Conservation (phyloP, 768 basidiomycete genomes). For the Phylloporus arenicola region DNA sequence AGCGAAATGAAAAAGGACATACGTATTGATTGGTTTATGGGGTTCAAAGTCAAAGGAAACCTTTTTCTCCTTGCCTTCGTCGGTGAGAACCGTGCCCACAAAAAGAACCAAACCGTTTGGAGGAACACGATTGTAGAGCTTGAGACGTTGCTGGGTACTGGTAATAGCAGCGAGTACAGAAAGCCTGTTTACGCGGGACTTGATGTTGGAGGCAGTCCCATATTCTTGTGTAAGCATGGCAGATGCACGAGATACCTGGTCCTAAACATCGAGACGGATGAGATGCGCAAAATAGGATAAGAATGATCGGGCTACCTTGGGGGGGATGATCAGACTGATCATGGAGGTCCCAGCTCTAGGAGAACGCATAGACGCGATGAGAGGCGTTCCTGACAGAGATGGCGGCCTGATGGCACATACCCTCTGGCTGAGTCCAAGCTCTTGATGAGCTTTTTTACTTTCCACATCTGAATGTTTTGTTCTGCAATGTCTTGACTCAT, state of each 20-base stretch:
- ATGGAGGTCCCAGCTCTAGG: constrained; percentile 91
- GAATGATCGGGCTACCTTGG: constrained; percentile 54
- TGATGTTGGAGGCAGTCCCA: constrained; percentile 99
- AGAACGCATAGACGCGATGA: constrained; percentile 21
- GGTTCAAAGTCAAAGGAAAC: constrained; percentile 98
- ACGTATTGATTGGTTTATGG: constrained; percentile 99
- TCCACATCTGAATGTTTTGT: constrained; percentile 97
- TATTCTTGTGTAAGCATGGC: constrained; percentile 98
- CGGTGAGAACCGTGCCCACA: constrained; percentile 95
- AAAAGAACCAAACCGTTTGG: constrained; percentile 97
- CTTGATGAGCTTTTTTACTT: constrained; percentile 98
- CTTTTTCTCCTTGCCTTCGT: constrained; percentile 99
- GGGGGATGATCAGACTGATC: constrained; percentile 97
- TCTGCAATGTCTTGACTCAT: constrained; percentile 86
- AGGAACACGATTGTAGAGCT: constrained; percentile 93
- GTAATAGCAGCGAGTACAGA: constrained; percentile 98
- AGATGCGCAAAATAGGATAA: constrained; percentile 1
- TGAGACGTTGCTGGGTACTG: constrained; percentile 94
- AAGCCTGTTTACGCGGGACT: constrained; percentile 95
- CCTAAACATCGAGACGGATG: constrained; percentile 36
- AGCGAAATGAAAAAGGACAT: constrained; percentile 26
- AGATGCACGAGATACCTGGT: constrained; percentile 91
- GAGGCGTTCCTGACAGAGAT: neutral
- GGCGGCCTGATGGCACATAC: constrained; percentile 14
- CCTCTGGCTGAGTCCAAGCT: constrained; percentile 82